Conservation (phyloP, 805 yeast genomes). For the Ogataea trehaloabstinens region DNA sequence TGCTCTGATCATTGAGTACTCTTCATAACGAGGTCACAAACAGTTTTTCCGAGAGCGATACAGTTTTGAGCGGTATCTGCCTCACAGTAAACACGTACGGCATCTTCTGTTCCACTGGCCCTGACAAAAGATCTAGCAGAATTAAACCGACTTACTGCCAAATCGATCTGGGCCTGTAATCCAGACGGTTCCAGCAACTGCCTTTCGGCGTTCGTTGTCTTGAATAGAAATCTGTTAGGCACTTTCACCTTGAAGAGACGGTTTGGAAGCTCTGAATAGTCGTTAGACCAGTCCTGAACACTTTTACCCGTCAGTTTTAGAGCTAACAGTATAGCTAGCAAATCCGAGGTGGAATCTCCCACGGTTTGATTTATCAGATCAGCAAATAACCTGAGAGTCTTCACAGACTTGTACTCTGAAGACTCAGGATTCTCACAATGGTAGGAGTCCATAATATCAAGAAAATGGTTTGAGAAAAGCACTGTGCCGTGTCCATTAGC, state of each 20-base stretch:
- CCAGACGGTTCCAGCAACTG: slow-evolving; percentile 73
- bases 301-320: slow-evolving; percentile 42
- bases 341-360: slow-evolving; percentile 97
- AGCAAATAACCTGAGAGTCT: slow-evolving; percentile 57
- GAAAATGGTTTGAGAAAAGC: slow-evolving; percentile 59
- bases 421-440: slow-evolving; percentile 37
- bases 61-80: slow-evolving; percentile 56
- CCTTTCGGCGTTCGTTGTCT: slow-evolving; percentile 90
- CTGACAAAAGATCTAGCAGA: slow-evolving; percentile 88
- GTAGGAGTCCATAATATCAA: slow-evolving; percentile 36
- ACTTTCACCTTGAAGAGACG: slow-evolving; percentile 78
- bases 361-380: slow-evolving; percentile 90
- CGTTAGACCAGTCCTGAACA: slow-evolving; percentile 71
- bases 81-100: slow-evolving; percentile 93
- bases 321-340: slow-evolving; percentile 72
- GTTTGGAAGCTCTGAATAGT: slow-evolving; percentile 86
- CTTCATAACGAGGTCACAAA: slow-evolving; percentile 34
- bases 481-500: slow-evolving; percentile 99
- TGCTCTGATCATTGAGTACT: background rate
- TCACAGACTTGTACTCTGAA: slow-evolving; percentile 47
- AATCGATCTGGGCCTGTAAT: slow-evolving; percentile 71
- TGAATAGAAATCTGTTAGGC: slow-evolving; percentile 72
- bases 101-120: slow-evolving; percentile 97
- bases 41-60: slow-evolving; percentile 41
- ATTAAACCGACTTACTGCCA: slow-evolving; percentile 49